Base-by-base conservation (phyloP, 75 land plant genomes). In the Selaginella moellendorffii region DNA sequence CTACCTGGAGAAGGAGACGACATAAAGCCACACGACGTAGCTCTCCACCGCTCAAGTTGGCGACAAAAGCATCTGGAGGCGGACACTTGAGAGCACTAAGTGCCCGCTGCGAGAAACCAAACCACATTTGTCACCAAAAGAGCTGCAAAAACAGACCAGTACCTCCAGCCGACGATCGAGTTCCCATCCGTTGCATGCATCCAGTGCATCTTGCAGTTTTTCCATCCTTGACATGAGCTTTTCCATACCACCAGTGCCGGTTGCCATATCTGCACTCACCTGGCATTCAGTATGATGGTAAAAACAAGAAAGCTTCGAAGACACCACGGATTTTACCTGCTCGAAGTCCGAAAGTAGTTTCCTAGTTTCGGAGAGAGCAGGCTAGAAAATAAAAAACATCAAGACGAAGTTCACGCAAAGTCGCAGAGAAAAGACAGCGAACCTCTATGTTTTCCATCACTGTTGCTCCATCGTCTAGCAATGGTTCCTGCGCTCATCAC, bases 371-470 rank as follows among this genome's bases (percentile, higher is more conserved):
- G 74, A 60, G 22, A 71, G 29, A 63, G 74, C 74, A 28, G 74
- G 74, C 74, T 71, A 54, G 53, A 26, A 9, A 18, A 62, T 8
- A 25, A 62, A 62, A 28, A 8, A 28, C 31, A 5, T 22, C 30
- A 56, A 56, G 19, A 24, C 59, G 9, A 56, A 46, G 51, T 46
- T 18, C 51, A 46, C 51, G 10, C n/a, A 56, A 9, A 56, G 59
- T 8, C n/a, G 59, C 59, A 56, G 54, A 58, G 1, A 59, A 8
- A 26, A 28, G 64, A n/a, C n/a, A n/a, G n/a, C 21, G 1, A 0
- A 71, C 74, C 71, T 71, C 74, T 63, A 71, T 71, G 28, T 71
- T 71, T n/a, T 66, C 69, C 74, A 71, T 71, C 25, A 71, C 74
- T 53, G 74, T 71, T 23, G 26, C 5, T 30, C 62, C 74, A 71